These are phyloP conservation scores for Pochonia chlamydosporia DNA, from an alignment of 2,329 filamentous ascomycete genomes.

Conservation along the genomic window DNA sequence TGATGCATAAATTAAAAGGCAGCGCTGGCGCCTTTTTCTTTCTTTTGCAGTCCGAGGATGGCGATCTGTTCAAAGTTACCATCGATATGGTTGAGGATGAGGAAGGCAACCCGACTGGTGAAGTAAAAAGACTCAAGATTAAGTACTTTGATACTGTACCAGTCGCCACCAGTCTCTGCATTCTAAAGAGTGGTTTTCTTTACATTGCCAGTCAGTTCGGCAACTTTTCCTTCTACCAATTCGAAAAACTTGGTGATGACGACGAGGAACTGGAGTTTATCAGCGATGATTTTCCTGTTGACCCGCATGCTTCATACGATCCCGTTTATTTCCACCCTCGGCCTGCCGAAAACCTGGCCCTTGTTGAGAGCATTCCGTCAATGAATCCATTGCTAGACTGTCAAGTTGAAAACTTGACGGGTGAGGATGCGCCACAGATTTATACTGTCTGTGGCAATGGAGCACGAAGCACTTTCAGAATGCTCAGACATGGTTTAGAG, in stretches of 20 bases:
- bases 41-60: constrained; percentile 90
- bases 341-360: constrained; percentile 70
- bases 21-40: constrained; percentile 89
- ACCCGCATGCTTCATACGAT: constrained; percentile 64
- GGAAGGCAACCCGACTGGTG: constrained; percentile 69
- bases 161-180: constrained; percentile 78
- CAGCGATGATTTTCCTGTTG: constrained; percentile 76
- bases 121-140: constrained; percentile 79
- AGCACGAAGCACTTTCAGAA: constrained; percentile 83
- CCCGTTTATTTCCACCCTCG: constrained; percentile 84
- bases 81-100: constrained; percentile 85
- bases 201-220: constrained; percentile 90
- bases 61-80: constrained; percentile 95
- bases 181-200: constrained; percentile 91
- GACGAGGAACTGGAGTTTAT: constrained; percentile 82
- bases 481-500: constrained; percentile 85
- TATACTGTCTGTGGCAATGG: constrained; percentile 88
- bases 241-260: constrained; percentile 94
- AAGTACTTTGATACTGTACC: constrained; percentile 98
- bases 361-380: constrained; percentile 79
- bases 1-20: constrained; percentile 94
- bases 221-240: constrained; percentile 92
- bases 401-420: constrained; percentile 83
- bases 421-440: constrained; percentile 93
- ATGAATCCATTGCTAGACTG: constrained; percentile 90